These are phyloP conservation scores for Podila epigama DNA, from an alignment of 192 early-diverging fungal genomes.

Conservation along the genomic window DNA sequence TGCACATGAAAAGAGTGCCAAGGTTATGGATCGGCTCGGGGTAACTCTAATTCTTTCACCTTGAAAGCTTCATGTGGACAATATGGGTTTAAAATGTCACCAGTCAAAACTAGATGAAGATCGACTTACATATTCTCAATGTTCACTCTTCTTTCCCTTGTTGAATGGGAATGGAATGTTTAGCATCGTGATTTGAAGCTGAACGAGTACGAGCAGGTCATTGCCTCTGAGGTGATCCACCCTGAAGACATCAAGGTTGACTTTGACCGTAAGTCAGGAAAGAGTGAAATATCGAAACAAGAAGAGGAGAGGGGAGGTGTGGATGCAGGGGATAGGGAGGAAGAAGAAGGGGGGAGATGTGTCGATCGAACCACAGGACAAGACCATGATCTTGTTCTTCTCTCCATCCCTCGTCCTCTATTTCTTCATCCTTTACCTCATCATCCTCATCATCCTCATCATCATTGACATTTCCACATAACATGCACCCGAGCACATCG, in stretches of 20 bases:
- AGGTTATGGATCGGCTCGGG: slow-evolving; percentile 73
- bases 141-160: not conserved
- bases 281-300: not conserved
- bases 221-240: slow-evolving; percentile 92
- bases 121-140: not conserved
- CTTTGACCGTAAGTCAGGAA: slow-evolving; percentile 72
- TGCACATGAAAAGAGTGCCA: slow-evolving; percentile 76
- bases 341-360: too few species aligned
- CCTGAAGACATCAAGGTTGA: slow-evolving; percentile 88
- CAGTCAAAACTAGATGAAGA: too few species aligned
- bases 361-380: too few species aligned
- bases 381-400: not conserved
- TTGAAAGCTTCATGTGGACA: too few species aligned
- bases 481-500: too few species aligned
- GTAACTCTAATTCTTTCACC: too few species aligned
- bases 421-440: too few species aligned
- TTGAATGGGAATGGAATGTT: too few species aligned
- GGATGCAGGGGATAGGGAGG: not conserved
- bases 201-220: slow-evolving; percentile 93
- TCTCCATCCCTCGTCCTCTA: not conserved
- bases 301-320: not conserved
- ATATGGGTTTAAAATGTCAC: too few species aligned
- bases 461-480: too few species aligned
- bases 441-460: too few species aligned
- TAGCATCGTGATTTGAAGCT: slow-evolving; percentile 71